Base-by-base conservation (phyloP, 2,329 filamentous ascomycete genomes). In the Aplosporella prunicola region DNA sequence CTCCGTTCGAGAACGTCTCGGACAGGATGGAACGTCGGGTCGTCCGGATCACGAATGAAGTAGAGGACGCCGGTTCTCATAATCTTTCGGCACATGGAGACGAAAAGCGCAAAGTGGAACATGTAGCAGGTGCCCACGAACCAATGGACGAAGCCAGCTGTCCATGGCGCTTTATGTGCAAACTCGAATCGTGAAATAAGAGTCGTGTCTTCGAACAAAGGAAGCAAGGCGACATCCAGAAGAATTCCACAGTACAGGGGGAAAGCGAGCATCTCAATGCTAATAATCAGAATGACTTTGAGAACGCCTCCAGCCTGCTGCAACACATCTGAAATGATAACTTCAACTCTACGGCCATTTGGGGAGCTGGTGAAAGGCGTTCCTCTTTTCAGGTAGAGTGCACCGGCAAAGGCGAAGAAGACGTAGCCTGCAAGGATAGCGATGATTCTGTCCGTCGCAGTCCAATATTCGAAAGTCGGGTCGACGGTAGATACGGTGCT, bases 81-180 rank as follows among this genome's bases (percentile, higher is more conserved):
- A 42, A 96, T 94, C 65, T 94, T 95, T 45, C 91, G 80, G 61
- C 91, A 98, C 88, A 98, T 96, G 40, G 88, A 93, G 13, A 98
- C 91, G 56, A 98, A 98, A 3, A 98, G 73, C 5, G 91, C 91
- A 57, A 98, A 98, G 57, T 98, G 91, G 64, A 98, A 98, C 93
- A 98, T 98, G 61, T 98, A 98, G 45, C 88, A 93, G 3, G 91
- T 98, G 32, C 91, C 91, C 40, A 95, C 81, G 54, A 98, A 98
- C 91, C 91, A 98, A 58, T 98, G 91, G 35, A 96, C 82, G 57
- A 98, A 98, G 10, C 93, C 76, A 10, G 89, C 94, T 1, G 87
- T 95, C 47, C 89, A 72, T 0, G 91, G 91, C 43, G 81, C 86
- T 43, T 77, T 71, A 38, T 76, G 66, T 2, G 85, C 85, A 52